Evolutionary conservation across 768 basidiomycete species (phyloP).

Genomic region (Rhodosporidiobolus sp.): DNA sequence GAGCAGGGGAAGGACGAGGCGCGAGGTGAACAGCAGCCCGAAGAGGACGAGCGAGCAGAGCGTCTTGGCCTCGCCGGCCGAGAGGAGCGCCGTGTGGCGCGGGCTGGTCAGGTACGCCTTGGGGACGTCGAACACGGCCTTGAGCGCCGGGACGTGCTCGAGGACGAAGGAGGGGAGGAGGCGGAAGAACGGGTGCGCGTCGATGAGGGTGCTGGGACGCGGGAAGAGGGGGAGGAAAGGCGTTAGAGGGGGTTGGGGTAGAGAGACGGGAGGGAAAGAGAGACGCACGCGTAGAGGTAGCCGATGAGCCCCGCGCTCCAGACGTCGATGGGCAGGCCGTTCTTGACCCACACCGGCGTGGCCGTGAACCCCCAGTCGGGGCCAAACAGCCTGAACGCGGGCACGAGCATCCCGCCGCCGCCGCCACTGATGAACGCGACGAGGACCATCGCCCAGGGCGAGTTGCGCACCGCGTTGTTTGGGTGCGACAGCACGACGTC

Average conservation of each 20-base stretch:
- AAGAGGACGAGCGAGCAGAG: conserved; percentile 35
- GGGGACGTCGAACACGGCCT: conserved; percentile 25
- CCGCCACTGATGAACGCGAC: conserved; percentile 36
- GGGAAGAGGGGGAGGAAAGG: background rate
- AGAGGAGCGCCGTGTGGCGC: conserved; percentile 10
- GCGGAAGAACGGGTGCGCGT: conserved; percentile 41
- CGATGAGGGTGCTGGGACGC: conserved; percentile 33
- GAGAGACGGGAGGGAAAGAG: background rate
- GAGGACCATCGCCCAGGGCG: conserved; percentile 37
- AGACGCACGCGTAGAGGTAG: conserved; percentile 38
- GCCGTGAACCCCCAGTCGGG: conserved; percentile 32
- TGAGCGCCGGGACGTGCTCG: conserved; percentile 19
- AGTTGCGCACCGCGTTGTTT: conserved; percentile 25
- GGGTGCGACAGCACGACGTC: conserved; percentile 39
- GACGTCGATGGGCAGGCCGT: conserved; percentile 30
- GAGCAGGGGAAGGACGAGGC: conserved; percentile 17
- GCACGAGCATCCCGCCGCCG: conserved; percentile 37
- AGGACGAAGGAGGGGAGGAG: conserved; percentile 16
- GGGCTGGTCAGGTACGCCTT: conserved; percentile 27
- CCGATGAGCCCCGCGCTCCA: conserved; percentile 40
- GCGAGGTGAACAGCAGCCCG: conserved; percentile 27
- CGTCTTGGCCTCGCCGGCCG: conserved; percentile 36
- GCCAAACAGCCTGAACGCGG: conserved; percentile 28
- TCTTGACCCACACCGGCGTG: conserved; percentile 32
- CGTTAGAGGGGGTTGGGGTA: too few relatives aligned